Evolutionary conservation across 169 alveolate species (phyloP).

Genomic region (Plasmodium berghei): DNA sequence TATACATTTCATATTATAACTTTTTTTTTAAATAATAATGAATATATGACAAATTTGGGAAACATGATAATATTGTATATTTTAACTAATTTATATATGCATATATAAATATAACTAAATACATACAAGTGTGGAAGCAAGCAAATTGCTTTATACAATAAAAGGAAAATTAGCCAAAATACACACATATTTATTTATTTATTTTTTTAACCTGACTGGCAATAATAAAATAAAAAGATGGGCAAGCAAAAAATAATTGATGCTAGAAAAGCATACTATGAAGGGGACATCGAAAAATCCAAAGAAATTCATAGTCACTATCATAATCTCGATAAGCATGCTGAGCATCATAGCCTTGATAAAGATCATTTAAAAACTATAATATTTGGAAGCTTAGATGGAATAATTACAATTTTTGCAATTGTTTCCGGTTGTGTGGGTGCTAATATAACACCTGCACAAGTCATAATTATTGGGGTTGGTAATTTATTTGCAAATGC

Average conservation of each 20-base stretch:
- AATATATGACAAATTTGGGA: too few relatives aligned
- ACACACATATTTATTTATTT: too few relatives aligned
- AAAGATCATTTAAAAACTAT: slow-evolving; percentile 88
- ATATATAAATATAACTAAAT: too few relatives aligned
- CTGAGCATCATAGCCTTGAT: slow-evolving; percentile 68
- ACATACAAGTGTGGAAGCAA: too few relatives aligned
- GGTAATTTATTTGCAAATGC: slow-evolving; percentile 93
- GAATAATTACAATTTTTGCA: slow-evolving; percentile 92
- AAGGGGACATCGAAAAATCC: slow-evolving; percentile 77
- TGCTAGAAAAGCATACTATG: slow-evolving; percentile 79
- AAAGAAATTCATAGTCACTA: slow-evolving; percentile 40
- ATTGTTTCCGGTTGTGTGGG: slow-evolving; percentile 94
- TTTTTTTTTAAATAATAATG: too few relatives aligned
- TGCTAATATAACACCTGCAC: slow-evolving; percentile 90
- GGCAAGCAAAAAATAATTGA: slow-evolving; percentile 48
- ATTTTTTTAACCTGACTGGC: too few relatives aligned
- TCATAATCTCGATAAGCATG: slow-evolving; percentile 69
- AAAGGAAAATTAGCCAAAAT: too few relatives aligned
- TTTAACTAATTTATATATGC: too few relatives aligned
- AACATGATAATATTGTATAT: too few relatives aligned
- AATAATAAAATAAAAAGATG: slow-evolving; percentile 4
- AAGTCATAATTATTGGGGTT: slow-evolving; percentile 88
- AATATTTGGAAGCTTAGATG: slow-evolving; percentile 94
- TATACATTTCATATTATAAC: too few relatives aligned
- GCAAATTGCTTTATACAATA: too few relatives aligned